Conservation (phyloP, 176 grass and related monocot species). For the Thalia dealbata region DNA sequence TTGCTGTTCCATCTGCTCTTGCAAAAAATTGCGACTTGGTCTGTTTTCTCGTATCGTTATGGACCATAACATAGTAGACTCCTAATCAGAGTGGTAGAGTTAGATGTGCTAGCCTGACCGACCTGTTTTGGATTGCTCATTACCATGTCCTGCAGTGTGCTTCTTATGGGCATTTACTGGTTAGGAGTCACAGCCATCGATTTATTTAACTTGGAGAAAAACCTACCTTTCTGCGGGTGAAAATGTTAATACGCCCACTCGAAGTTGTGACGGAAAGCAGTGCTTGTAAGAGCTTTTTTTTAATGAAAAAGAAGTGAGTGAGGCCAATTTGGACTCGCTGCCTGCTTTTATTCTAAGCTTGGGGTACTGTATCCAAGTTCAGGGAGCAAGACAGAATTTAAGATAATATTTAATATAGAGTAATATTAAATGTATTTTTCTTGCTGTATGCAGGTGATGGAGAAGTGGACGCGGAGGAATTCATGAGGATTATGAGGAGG, state of each 20-base stretch:
- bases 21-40: neutral
- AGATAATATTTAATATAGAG: no score
- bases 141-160: neutral
- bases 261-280: neutral
- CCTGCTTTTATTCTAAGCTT: no score
- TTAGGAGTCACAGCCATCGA: neutral
- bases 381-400: no score
- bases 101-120: neutral
- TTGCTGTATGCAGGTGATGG: conserved; percentile 50
- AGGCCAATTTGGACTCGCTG: neutral
- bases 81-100: neutral
- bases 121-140: neutral
- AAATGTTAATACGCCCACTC: neutral
- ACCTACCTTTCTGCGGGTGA: neutral
- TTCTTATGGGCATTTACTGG: no score
- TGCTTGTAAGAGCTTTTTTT: neutral
- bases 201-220: neutral
- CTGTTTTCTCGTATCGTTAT: neutral
- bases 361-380: no score
- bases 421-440: neutral
- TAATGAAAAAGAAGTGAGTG: no score
- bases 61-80: neutral
- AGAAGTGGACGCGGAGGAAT: conserved; percentile 69
- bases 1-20: neutral
- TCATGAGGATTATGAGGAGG: conserved; percentile 61